phyloP scores from a whole-genome alignment of 2,329 filamentous ascomycete species.

The Microthyrium microscopicum region DNA sequence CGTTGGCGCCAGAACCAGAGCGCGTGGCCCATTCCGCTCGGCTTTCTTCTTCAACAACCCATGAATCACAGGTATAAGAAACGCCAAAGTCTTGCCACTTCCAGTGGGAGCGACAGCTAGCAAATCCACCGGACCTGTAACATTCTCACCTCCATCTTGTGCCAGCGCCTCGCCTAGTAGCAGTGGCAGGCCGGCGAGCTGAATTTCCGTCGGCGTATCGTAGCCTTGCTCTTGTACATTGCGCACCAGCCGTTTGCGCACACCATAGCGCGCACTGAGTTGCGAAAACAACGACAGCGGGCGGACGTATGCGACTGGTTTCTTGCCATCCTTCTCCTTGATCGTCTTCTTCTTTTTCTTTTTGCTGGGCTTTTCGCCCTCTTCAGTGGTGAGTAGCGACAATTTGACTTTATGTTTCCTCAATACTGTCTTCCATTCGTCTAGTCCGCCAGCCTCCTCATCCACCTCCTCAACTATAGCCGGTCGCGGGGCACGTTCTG shows the following conservation, averaged over 20 bases:
- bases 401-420: constrained; percentile 74
- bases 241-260: constrained; percentile 54
- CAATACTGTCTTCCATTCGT: constrained; percentile 54
- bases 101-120: constrained; percentile 85
- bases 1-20: constrained; percentile 32
- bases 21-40: constrained; percentile 16
- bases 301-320: constrained; percentile 42
- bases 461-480: constrained; percentile 2
- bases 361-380: constrained; percentile 31
- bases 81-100: constrained; percentile 90
- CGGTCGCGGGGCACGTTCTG: constrained; percentile 8
- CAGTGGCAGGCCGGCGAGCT: constrained; percentile 70
- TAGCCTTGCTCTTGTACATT: constrained; percentile 81
- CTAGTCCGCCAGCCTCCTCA: constrained; percentile 7
- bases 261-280: constrained; percentile 52
- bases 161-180: constrained; percentile 42
- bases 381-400: constrained; percentile 44
- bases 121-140: constrained; percentile 43
- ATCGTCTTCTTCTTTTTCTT: constrained; percentile 17
- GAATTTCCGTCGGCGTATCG: constrained; percentile 78
- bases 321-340: not conserved
- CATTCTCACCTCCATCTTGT: constrained; percentile 17
- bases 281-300: constrained; percentile 65
- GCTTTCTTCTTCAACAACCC: constrained; percentile 31
- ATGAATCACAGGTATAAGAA: constrained; percentile 75